Conservation (phyloP, 139 green algal genomes). For the Coccomyxa sp. region DNA sequence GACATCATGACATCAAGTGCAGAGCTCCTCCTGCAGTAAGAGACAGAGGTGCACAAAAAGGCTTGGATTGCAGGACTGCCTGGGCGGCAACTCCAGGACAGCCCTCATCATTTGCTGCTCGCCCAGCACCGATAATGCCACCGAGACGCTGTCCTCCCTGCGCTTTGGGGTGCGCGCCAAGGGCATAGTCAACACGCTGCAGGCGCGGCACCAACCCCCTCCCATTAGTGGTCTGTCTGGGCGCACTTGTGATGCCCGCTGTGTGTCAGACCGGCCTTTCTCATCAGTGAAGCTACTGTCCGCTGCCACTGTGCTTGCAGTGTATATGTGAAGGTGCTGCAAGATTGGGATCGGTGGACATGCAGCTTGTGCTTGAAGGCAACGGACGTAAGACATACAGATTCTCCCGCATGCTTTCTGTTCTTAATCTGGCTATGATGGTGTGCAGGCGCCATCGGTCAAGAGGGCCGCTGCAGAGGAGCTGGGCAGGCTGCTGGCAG, state of each 20-base stretch:
- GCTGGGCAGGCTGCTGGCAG: not conserved
- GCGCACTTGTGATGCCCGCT: not conserved
- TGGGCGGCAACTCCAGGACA: constrained; percentile 66
- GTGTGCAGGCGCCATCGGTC: not conserved
- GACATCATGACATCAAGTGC: not conserved
- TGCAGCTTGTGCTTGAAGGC: not conserved
- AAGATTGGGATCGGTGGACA: not conserved
- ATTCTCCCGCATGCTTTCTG: not conserved
- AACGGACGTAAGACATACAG: not conserved
- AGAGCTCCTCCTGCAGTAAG: not conserved
- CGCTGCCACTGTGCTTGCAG: not conserved
- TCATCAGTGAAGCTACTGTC: not conserved
- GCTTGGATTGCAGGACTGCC: constrained; percentile 44
- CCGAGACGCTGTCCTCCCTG: constrained; percentile 73
- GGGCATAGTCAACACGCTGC: constrained; percentile 51
- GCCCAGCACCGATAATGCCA: constrained; percentile 45
- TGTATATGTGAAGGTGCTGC: not conserved
- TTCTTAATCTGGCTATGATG: not conserved
- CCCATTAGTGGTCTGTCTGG: too few relatives aligned
- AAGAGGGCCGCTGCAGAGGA: constrained; percentile 1
- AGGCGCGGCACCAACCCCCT: not conserved
- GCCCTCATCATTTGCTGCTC: constrained; percentile 81
- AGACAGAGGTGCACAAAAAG: not conserved
- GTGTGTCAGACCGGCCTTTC: not conserved
- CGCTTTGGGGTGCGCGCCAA: constrained; percentile 56